phyloP scores from a whole-genome alignment of 2,329 filamentous ascomycete species.

The Cladosporium sp. region DNA sequence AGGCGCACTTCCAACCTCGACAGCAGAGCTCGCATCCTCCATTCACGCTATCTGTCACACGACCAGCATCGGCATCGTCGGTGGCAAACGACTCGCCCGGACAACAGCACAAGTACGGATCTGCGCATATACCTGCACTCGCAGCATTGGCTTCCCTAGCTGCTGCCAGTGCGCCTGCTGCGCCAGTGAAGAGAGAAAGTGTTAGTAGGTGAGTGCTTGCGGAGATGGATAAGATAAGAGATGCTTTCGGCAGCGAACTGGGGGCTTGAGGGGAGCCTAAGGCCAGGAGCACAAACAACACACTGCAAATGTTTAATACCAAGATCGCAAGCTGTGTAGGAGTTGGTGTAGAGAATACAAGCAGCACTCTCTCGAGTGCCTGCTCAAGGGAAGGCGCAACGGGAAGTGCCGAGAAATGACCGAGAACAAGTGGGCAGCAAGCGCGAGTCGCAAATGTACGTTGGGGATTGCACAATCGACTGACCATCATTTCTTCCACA shows the following conservation, averaged over 20 bases:
- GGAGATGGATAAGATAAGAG: neutral
- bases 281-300: neutral
- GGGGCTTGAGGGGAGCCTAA: neutral
- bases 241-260: neutral
- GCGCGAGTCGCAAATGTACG: constrained; percentile 6
- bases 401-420: neutral
- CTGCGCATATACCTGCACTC: constrained; percentile 48
- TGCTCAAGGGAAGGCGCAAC: neutral
- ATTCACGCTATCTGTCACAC: constrained; percentile 14
- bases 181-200: constrained; percentile 13
- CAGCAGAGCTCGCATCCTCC: constrained; percentile 15
- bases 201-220: constrained; percentile 9
- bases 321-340: neutral
- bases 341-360: neutral
- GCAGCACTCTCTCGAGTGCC: neutral
- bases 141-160: constrained; percentile 57
- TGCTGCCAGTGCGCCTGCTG: constrained; percentile 19
- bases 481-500: constrained; percentile 13
- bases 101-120: constrained; percentile 45
- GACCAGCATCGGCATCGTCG: constrained; percentile 48
- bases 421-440: neutral
- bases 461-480: constrained; percentile 9
- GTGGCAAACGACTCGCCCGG: constrained; percentile 56
- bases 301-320: neutral
- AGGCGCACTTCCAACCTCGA: constrained; percentile 8